Base-by-base conservation (phyloP, 208 protist species). In the Vickermania ingenoplastis region DNA sequence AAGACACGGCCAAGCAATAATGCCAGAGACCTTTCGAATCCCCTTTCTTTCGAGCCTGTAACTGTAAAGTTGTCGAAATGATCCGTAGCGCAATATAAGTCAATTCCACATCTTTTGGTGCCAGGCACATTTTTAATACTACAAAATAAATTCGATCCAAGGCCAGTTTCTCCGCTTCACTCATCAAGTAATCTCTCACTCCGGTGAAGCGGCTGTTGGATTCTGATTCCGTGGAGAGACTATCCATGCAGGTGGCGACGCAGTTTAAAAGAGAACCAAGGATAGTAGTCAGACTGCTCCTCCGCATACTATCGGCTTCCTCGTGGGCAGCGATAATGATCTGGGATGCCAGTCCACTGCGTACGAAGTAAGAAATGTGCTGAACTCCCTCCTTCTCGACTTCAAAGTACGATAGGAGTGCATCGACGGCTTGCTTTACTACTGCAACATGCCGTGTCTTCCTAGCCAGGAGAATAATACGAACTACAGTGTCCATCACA, bases 91-190 rank as follows among this genome's bases (percentile, higher is more conserved):
- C 80, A 28, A 63, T 80, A 57, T 93, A 81, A 0, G 71, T 66
- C 24, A 88, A 67, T 41, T 69, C 71, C 4, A 89, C 52, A 61
- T 88, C 76, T 0, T 73, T 70, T 50, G 88, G 78, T 31, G 59
- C 54, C 3, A 59, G 53, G 61, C 71, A 79, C 13, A 61, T 71
- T 30, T 68, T 61, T 21, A 86, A 59, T 1, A 94, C 66, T n/a
- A 77, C 72, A 30, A 86, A 55, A 63, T 81, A 91, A 21, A 90
- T 67, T 22, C 78, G 71, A 54, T 90, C 81, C 2, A 91, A 48
- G 14, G 66, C 69, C 0, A 77, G 45, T n/a, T 70, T 31, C n/a
- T 90, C 81, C 31, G 83, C 63, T 26, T 91, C 79, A 31, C 67
- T 74, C 5, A 91, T 57, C 21, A 91, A 62, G 53, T 88, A 81